A percentile compares a stretch with the other conserved stretches of the same genome.
These are phyloP conservation scores for Solanum neorickii DNA, from an alignment of 257 asterid genomes.

Conservation along the genomic window DNA sequence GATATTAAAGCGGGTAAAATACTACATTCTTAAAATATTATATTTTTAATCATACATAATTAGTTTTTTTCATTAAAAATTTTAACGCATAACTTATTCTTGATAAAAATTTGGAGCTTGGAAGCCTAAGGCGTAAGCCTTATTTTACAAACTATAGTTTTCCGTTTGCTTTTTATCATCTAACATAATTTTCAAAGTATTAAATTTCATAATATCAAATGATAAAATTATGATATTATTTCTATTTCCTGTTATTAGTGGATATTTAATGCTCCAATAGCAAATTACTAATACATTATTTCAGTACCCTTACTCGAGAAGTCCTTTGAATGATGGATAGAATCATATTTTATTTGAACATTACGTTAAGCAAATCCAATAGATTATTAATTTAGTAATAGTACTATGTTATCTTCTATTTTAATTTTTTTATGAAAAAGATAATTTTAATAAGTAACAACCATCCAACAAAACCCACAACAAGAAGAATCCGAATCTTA, in stretches of 20 bases:
- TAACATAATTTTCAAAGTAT: too few relatives aligned
- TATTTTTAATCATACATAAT: too few relatives aligned
- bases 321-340: not conserved
- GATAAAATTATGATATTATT: too few relatives aligned
- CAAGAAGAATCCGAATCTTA: not conserved
- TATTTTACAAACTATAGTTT: too few relatives aligned
- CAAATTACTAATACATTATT: not conserved
- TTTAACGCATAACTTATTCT: too few relatives aligned
- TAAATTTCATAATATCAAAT: too few relatives aligned
- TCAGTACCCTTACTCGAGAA: not conserved
- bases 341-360: not conserved
- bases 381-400: not conserved
- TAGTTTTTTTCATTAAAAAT: too few relatives aligned
- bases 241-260: not conserved
- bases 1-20: too few relatives aligned
- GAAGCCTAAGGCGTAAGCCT: too few relatives aligned
- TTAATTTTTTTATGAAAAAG: not conserved
- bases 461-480: not conserved
- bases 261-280: not conserved
- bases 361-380: not conserved
- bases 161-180: not conserved
- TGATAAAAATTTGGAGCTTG: too few relatives aligned
- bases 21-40: too few relatives aligned
- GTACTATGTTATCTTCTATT: not conserved
- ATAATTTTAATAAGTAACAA: not conserved